Percentiles rank a stretch among this genome's conserved stretches.
Conservation (phyloP, 1,139 yeast species). For the Geotrichum fermentans region DNA sequence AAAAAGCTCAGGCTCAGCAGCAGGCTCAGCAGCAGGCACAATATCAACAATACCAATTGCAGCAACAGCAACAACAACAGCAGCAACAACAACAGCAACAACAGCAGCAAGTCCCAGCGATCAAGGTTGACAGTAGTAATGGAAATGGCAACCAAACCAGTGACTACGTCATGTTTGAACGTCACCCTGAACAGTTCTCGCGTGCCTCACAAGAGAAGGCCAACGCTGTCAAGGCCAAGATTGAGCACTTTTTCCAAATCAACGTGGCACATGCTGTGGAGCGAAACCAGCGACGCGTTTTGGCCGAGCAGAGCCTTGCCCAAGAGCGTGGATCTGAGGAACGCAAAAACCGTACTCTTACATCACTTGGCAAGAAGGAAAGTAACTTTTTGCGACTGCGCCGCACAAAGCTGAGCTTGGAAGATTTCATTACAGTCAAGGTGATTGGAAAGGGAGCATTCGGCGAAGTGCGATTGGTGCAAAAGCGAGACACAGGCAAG, state of each 20-base stretch:
- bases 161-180: conserved; percentile 66
- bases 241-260: conserved; percentile 64
- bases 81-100: conserved; percentile 17
- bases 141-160: conserved; percentile 14
- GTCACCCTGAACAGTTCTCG: conserved; percentile 72
- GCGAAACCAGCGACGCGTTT: conserved; percentile 61
- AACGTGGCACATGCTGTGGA: conserved; percentile 71
- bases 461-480: conserved; percentile 70
- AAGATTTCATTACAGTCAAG: conserved; percentile 63
- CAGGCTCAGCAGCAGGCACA: conserved; percentile 21
- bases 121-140: conserved; percentile 15
- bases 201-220: conserved; percentile 58
- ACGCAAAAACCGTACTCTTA: conserved; percentile 59
- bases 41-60: conserved; percentile 23
- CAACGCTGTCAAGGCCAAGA: conserved; percentile 55
- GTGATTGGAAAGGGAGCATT: conserved; percentile 75
- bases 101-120: conserved; percentile 18
- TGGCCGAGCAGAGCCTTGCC: conserved; percentile 53
- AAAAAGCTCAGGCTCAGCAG: conserved; percentile 23
- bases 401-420: conserved; percentile 59
- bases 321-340: conserved; percentile 62
- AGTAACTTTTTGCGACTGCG: conserved; percentile 62
- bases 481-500: conserved; percentile 67
- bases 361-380: conserved; percentile 62
- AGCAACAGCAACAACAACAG: conserved; percentile 20